Evolutionary conservation across 2,329 filamentous ascomycete genomes (phyloP).

Genomic region (Beauveria scarabaeidicola): DNA sequence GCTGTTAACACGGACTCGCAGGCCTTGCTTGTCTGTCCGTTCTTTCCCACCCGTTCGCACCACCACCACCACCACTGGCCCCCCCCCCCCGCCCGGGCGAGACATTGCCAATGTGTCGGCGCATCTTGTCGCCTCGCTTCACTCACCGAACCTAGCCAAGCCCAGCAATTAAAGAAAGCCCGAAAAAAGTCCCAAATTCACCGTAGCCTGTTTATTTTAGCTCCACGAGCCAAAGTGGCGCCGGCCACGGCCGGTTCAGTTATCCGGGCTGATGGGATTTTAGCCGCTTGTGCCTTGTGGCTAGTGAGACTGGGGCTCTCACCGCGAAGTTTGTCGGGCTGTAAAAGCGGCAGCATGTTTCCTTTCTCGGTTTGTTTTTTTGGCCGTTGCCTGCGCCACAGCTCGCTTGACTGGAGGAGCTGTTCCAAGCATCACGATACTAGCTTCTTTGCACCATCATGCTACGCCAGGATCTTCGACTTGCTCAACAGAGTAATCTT

Average conservation of each 20-base stretch:
- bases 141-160: background rate
- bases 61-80: too few species aligned
- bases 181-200: background rate
- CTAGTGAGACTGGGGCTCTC: background rate
- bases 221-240: background rate
- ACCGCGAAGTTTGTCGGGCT: background rate
- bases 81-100: too few species aligned
- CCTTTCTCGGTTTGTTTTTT: too few species aligned
- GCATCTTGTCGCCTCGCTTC: too few species aligned
- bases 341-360: constrained; percentile 5
- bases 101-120: too few species aligned
- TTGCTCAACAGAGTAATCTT: background rate
- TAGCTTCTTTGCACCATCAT: background rate
- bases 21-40: too few species aligned
- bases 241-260: background rate
- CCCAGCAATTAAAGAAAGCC: background rate
- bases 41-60: too few species aligned
- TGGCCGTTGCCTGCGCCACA: background rate
- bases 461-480: background rate
- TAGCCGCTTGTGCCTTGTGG: background rate
- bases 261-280: background rate
- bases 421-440: background rate
- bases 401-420: background rate
- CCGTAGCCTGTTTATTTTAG: background rate
- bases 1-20: background rate